phyloP scores from a whole-genome alignment of 2,329 filamentous ascomycete species.

The Orbilia ellipsospora region DNA sequence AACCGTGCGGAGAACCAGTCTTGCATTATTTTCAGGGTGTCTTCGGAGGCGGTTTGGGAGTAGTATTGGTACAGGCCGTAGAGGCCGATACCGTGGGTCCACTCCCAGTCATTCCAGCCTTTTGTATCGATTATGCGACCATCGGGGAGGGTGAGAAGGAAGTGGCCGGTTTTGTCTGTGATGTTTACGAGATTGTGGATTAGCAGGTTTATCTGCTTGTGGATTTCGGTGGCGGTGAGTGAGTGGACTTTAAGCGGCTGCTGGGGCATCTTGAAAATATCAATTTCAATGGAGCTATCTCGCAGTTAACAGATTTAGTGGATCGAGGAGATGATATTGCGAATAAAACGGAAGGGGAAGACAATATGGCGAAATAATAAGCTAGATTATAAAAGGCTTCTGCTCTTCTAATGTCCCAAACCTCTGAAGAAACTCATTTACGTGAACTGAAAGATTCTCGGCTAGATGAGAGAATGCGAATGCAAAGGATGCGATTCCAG shows the following conservation, averaged over 20 bases:
- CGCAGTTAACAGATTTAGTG: no score
- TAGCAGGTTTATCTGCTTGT: constrained; percentile 72
- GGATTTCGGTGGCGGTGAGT: constrained; percentile 64
- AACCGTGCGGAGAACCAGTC: constrained; percentile 79
- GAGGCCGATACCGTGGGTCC: constrained; percentile 82
- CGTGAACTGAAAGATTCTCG: no score
- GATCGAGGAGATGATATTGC: background rate
- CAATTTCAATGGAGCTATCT: no score
- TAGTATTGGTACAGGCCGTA: constrained; percentile 88
- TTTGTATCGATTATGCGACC: constrained; percentile 84
- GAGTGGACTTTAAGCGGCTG: constrained; percentile 61
- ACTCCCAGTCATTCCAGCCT: constrained; percentile 85
- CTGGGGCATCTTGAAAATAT: constrained; percentile 61
- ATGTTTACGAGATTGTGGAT: constrained; percentile 82
- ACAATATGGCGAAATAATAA: no score
- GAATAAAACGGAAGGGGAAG: background rate
- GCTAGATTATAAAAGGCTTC: no score
- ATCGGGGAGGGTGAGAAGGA: constrained; percentile 76
- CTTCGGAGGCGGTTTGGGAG: constrained; percentile 73
- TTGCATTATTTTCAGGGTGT: constrained; percentile 74
- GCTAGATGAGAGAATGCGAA: no score
- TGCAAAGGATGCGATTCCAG: no score
- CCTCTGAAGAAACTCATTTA: no score
- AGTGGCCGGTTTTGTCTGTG: constrained; percentile 78
- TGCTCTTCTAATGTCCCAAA: no score